A percentile compares a stretch with the other conserved stretches of the same genome.
Conservation (phyloP, 345 rosid genomes). For the Citrus hindsii region DNA sequence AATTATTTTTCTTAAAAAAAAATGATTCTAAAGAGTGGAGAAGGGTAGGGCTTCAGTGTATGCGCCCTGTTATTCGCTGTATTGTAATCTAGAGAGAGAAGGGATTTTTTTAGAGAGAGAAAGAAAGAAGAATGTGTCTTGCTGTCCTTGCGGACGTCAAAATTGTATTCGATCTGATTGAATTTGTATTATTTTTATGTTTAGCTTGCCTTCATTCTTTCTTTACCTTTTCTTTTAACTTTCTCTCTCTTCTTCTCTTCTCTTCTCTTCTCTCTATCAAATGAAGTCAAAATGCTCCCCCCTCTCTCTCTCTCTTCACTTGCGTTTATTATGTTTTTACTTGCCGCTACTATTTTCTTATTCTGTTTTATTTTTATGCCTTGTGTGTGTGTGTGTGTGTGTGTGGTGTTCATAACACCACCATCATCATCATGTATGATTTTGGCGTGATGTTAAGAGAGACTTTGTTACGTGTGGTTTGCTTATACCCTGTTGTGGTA, state of each 20-base stretch:
- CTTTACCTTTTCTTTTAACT: slow-evolving; percentile 16
- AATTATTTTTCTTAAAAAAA: neutral
- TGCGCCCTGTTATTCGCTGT: slow-evolving; percentile 64
- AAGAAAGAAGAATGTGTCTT: slow-evolving; percentile 17
- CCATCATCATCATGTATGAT: neutral
- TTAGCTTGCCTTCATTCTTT: neutral
- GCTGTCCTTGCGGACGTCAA: slow-evolving; percentile 97
- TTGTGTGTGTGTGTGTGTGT: neutral
- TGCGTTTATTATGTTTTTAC: neutral
- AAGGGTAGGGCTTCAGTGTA: slow-evolving; percentile 24
- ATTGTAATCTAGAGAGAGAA: slow-evolving; percentile 40
- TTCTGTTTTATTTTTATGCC: neutral
- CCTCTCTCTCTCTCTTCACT: neutral
- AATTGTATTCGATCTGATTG: slow-evolving; percentile 66
- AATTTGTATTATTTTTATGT: slow-evolving; percentile 26
- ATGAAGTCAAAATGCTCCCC: slow-evolving; percentile 46
- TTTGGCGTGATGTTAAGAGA: neutral
- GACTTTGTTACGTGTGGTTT: neutral
- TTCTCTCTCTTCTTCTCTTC: slow-evolving; percentile 7
- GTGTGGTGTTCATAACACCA: neutral
- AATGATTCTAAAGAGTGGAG: neutral
- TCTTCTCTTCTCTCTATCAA: slow-evolving; percentile 17
- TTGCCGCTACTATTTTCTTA: neutral
- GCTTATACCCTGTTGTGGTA: neutral
- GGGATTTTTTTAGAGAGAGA: slow-evolving; percentile 10